These are phyloP conservation scores for Termitomyces sp. DNA, from an alignment of 768 basidiomycete genomes.

Conservation along the genomic window DNA sequence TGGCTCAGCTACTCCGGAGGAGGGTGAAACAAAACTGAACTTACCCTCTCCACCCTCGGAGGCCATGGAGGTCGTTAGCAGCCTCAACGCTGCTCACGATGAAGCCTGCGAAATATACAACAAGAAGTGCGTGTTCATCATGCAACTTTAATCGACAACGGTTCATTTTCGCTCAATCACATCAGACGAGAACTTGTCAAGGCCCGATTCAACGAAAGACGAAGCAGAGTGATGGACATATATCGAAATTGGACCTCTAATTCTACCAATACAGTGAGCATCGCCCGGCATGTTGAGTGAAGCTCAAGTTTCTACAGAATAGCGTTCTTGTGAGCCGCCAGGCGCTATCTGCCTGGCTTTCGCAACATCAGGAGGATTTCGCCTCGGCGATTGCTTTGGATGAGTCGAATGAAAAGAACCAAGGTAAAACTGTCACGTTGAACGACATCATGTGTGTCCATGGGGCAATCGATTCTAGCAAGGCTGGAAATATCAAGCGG, in stretches of 20 bases:
- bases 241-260: slow-evolving; percentile 58
- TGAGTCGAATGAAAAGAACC: slow-evolving; percentile 3
- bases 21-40: not conserved
- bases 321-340: slow-evolving; percentile 55
- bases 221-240: slow-evolving; percentile 51
- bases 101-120: slow-evolving; percentile 45
- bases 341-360: slow-evolving; percentile 59
- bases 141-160: not conserved
- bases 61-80: slow-evolving; percentile 48
- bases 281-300: no score
- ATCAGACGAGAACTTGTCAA: slow-evolving; percentile 38
- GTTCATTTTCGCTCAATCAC: not conserved
- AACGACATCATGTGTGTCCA: slow-evolving; percentile 60
- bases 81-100: slow-evolving; percentile 51
- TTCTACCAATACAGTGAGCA: slow-evolving; percentile 41
- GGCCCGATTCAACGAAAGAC: slow-evolving; percentile 41
- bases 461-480: slow-evolving; percentile 53
- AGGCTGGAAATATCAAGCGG: slow-evolving; percentile 61
- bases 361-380: slow-evolving; percentile 30
- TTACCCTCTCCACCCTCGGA: slow-evolving; percentile 40
- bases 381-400: not conserved
- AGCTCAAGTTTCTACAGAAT: slow-evolving; percentile 26
- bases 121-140: slow-evolving; percentile 32
- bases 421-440: slow-evolving; percentile 23
- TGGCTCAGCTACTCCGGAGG: not conserved